A percentile compares a stretch with the other conserved stretches of the same genome.
Conservation (phyloP, 75 land plant species). For the Sequoia sempervirens region DNA sequence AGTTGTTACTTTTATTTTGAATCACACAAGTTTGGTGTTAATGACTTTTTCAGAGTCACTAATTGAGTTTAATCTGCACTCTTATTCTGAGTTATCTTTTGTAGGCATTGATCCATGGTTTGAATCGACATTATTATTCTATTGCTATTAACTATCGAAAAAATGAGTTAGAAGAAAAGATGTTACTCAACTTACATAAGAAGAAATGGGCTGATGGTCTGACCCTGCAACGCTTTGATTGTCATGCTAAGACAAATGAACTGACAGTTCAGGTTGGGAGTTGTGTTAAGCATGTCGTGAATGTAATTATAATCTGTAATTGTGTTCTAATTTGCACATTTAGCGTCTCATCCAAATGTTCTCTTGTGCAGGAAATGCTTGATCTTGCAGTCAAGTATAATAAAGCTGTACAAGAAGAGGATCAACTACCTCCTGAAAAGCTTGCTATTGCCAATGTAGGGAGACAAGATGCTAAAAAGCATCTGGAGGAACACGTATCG, state of each 20-base stretch:
- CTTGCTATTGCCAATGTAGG: conserved; percentile 98
- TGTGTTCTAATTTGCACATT: not conserved
- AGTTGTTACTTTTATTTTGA: not conserved
- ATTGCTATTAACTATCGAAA: conserved; percentile 96
- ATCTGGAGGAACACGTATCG: conserved; percentile 92
- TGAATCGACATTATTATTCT: conserved; percentile 94
- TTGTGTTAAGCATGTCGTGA: not conserved
- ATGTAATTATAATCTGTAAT: not conserved
- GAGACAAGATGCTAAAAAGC: conserved; percentile 96
- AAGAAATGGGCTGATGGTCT: conserved; percentile 99
- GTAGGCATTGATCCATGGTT: conserved; percentile 95
- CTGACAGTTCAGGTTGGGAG: conserved; percentile 75
- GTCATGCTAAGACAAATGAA: conserved; percentile 91
- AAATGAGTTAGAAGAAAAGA: conserved; percentile 96
- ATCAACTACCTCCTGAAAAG: conserved; percentile 88
- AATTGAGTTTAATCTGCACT: not conserved
- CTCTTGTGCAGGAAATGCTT: conserved; percentile 78
- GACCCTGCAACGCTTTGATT: conserved; percentile 73
- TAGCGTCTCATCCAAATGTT: not conserved
- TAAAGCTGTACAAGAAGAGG: conserved; percentile 96
- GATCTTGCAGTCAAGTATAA: conserved; percentile 83
- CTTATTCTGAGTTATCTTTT: not conserved
- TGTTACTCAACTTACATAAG: conserved; percentile 92
- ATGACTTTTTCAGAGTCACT: not conserved
- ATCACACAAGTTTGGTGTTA: conserved; percentile 32